A percentile compares a stretch with the other conserved stretches of the same genome.
These are phyloP conservation scores for Aristolochia fimbriata DNA, from an alignment of 164 flowering plant genomes.

Conservation along the genomic window DNA sequence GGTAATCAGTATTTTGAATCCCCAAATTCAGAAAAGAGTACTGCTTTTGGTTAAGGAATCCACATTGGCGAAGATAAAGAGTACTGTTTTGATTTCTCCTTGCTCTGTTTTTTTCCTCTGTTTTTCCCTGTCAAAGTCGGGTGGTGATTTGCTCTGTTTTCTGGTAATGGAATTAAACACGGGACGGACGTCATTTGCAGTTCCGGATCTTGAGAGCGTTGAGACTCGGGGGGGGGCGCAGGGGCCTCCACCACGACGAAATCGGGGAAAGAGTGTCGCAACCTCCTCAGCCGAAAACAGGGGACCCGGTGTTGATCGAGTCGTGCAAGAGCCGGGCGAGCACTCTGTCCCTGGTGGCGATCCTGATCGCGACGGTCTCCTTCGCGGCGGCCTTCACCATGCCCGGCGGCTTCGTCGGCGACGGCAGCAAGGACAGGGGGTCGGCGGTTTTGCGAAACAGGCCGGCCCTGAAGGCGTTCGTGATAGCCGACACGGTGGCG, in stretches of 20 bases:
- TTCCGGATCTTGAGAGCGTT: slow-evolving; percentile 2
- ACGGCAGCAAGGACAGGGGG: slow-evolving; percentile 6
- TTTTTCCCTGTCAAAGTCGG: too few species aligned
- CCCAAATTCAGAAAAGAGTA: too few species aligned
- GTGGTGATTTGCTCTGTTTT: too few species aligned
- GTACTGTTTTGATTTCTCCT: too few species aligned
- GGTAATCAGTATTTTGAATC: too few species aligned
- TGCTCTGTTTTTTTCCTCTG: too few species aligned
- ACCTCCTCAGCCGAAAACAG: not conserved
- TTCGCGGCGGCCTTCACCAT: slow-evolving; percentile 18
- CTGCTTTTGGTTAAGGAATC: too few species aligned
- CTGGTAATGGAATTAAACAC: too few species aligned
- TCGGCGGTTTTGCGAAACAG: slow-evolving; percentile 5
- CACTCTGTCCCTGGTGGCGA: slow-evolving; percentile 14
- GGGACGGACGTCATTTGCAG: too few species aligned
- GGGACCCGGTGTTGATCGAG: not conserved
- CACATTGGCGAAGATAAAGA: too few species aligned
- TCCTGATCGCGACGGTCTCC: slow-evolving; percentile 21
- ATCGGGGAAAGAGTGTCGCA: not conserved
- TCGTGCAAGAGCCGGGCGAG: slow-evolving; percentile 7
- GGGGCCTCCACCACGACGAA: not conserved
- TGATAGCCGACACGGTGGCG: slow-evolving; percentile 9
- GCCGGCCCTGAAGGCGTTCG: slow-evolving; percentile 12
- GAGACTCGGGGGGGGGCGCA: not conserved
- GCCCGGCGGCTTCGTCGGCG: slow-evolving; percentile 17